Evolutionary conservation across 192 early-diverging fungal species (phyloP).

Genomic region (Funneliformis geosporum): DNA sequence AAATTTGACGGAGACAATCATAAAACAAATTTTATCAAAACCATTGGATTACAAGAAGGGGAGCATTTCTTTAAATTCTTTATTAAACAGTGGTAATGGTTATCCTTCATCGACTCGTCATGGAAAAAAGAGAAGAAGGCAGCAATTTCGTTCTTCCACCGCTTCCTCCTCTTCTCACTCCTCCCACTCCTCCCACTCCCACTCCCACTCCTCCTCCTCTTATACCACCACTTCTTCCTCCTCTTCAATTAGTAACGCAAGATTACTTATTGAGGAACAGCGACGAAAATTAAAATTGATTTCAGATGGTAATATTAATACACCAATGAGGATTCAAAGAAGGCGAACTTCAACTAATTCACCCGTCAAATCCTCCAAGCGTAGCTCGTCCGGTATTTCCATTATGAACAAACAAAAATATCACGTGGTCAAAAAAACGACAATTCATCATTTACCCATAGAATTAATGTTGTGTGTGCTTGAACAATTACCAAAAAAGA

Average conservation of each 20-base stretch:
- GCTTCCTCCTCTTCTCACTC: not conserved
- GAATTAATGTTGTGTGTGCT: conserved; percentile 12
- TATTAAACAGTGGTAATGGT: not conserved
- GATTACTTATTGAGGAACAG: not conserved
- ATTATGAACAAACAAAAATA: not conserved
- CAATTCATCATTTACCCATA: not conserved
- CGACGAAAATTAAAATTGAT: conserved; percentile 11
- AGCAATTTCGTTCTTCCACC: not conserved
- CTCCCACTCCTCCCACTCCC: no score
- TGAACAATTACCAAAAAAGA: not conserved
- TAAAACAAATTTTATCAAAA: not conserved
- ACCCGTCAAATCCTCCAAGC: not conserved
- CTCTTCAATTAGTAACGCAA: not conserved
- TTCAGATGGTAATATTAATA: not conserved
- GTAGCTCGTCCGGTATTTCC: not conserved
- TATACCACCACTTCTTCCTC: not conserved
- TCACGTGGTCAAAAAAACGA: not conserved
- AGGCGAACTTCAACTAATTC: not conserved
- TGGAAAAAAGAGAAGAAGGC: not conserved
- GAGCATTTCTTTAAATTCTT: not conserved
- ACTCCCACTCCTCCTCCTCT: no score
- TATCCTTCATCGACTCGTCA: not conserved
- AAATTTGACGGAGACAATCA: not conserved
- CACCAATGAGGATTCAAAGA: not conserved
- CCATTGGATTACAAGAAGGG: not conserved